phyloP scores from a whole-genome alignment of 495 filamentous ascomycete species.

The Talaromyces trachyspermus region DNA sequence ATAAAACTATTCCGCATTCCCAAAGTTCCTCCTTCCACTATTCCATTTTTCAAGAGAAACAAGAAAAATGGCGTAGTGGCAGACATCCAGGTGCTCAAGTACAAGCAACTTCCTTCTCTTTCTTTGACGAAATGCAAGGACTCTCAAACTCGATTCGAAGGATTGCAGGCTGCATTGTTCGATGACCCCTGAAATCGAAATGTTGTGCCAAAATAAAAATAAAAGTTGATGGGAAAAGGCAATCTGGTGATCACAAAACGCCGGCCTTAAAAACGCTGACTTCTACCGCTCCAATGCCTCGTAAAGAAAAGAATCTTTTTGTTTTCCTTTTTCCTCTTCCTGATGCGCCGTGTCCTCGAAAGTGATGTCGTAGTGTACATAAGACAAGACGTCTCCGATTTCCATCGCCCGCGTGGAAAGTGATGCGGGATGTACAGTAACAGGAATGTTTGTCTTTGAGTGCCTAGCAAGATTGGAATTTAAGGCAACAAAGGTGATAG shows the following conservation, averaged over 20 bases:
- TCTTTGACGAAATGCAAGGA: constrained; percentile 2
- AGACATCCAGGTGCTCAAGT: constrained; percentile 7
- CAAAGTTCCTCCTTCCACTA: constrained; percentile 9
- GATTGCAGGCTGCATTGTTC: constrained; percentile 3
- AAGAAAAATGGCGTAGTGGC: constrained; percentile 2
- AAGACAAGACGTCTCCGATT: constrained; percentile 7
- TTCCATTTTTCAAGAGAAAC: background rate
- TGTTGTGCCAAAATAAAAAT: too few relatives aligned
- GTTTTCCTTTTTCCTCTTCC: constrained; percentile 4
- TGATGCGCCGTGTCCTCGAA: constrained; percentile 5
- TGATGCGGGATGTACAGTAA: constrained; percentile 2
- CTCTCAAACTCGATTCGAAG: constrained; percentile 1
- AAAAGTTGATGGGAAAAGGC: constrained; percentile 2
- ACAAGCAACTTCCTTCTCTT: constrained; percentile 6
- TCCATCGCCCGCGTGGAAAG: constrained; percentile 2
- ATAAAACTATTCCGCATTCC: constrained; percentile 4
- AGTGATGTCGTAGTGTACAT: constrained; percentile 11
- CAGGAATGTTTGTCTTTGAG: too few relatives aligned
- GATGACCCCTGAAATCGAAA: too few relatives aligned
- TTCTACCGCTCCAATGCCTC: constrained; percentile 11
- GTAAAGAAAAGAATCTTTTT: constrained; percentile 6
- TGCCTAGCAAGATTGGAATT: too few relatives aligned
- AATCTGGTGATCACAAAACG: constrained; percentile 2
- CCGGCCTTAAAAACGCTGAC: constrained; percentile 1
- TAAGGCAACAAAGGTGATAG: background rate